These are phyloP conservation scores for Aureobasidium namibiae DNA, from an alignment of 2,329 filamentous ascomycete genomes.

Conservation along the genomic window DNA sequence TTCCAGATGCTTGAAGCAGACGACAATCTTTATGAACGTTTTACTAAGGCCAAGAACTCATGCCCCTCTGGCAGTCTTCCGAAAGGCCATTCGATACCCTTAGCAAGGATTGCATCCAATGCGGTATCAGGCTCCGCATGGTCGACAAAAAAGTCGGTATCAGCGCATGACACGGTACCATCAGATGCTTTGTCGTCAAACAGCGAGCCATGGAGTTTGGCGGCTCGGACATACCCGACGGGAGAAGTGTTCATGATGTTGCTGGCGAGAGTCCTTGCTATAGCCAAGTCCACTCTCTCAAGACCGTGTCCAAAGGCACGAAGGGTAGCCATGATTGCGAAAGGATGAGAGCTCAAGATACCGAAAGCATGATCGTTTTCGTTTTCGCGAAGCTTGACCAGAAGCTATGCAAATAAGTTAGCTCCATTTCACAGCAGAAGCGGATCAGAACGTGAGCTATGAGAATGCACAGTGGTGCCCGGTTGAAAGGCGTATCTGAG, in stretches of 20 bases:
- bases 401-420: not conserved
- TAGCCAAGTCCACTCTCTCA: too few relatives aligned
- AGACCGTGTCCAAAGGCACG: not conserved
- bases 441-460: not conserved
- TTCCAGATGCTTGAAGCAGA: not conserved
- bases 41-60: not conserved
- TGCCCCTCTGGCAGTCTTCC: not conserved
- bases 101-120: not conserved
- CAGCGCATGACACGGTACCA: conserved; percentile 4
- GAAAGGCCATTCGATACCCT: not conserved
- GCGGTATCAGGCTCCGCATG: not conserved
- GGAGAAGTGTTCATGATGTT: not conserved
- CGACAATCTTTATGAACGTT: not conserved
- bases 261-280: too few relatives aligned
- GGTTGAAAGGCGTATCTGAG: not conserved
- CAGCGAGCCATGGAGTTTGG: not conserved
- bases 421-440: not conserved
- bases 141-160: not conserved
- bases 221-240: not conserved
- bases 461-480: not conserved
- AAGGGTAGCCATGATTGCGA: not conserved
- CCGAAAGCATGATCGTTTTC: not conserved
- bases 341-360: not conserved
- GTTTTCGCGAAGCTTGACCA: not conserved
- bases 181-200: not conserved